Evolutionary conservation across 169 alveolate species (phyloP).

Genomic region (Babesia gibsoni): DNA sequence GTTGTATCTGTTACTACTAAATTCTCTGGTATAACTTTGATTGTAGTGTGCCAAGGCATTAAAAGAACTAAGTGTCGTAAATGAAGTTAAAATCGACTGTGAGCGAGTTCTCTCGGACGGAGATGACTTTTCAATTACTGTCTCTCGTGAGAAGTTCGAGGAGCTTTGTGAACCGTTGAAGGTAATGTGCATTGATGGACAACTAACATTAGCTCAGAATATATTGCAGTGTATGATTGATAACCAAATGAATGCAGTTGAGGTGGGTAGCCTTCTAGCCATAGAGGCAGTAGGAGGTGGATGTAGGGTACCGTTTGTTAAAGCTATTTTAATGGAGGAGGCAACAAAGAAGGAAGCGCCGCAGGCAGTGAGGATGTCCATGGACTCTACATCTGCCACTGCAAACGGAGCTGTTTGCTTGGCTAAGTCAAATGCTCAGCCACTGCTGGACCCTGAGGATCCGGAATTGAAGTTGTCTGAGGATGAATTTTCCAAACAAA

Average conservation of each 20-base stretch:
- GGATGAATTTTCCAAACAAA: background rate
- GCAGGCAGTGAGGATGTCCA: constrained; percentile 39
- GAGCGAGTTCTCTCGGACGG: constrained; percentile 47
- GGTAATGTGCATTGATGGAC: background rate
- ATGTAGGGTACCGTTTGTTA: constrained; percentile 52
- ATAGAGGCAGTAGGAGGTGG: constrained; percentile 62
- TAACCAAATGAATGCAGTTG: background rate
- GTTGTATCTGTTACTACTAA: too few species aligned
- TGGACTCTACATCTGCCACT: constrained; percentile 57
- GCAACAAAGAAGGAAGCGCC: background rate
- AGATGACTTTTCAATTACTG: constrained; percentile 41
- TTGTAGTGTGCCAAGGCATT: constrained; percentile 48
- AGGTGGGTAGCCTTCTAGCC: constrained; percentile 6
- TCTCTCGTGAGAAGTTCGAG: constrained; percentile 25
- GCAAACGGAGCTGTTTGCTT: constrained; percentile 48
- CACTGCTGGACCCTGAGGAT: constrained; percentile 3
- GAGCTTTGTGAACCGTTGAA: constrained; percentile 5
- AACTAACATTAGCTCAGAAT: background rate
- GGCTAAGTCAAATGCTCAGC: background rate
- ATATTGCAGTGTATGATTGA: background rate
- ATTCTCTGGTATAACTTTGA: too few species aligned
- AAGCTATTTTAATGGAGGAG: constrained; percentile 5
- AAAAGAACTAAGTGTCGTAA: constrained; percentile 53
- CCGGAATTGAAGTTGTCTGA: background rate
- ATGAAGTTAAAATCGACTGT: constrained; percentile 45